phyloP scores from a whole-genome alignment of 768 basidiomycete genomes.

The Leucocoprinus leucothites region DNA sequence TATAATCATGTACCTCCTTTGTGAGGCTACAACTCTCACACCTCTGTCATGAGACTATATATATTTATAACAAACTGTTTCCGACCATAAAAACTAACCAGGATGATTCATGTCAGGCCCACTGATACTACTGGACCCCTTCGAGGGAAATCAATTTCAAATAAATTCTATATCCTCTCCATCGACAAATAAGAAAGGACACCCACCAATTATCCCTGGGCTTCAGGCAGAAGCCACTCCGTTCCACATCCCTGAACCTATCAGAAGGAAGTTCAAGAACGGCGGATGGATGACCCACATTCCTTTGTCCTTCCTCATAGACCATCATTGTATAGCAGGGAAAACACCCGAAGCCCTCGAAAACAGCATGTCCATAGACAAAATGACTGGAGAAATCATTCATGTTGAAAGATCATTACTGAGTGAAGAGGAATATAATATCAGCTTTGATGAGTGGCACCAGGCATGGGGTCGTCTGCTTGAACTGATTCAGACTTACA shows the following conservation, averaged over 20 bases:
- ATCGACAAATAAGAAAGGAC: neutral
- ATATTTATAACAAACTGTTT: too few relatives aligned
- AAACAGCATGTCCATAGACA: neutral
- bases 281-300: slow-evolving; percentile 19
- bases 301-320: slow-evolving; percentile 17
- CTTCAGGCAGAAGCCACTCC: neutral
- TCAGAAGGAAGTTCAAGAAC: slow-evolving; percentile 13
- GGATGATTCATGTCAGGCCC: neutral
- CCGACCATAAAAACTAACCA: too few relatives aligned
- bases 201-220: slow-evolving; percentile 1
- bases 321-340: slow-evolving; percentile 13
- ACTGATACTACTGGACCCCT: neutral
- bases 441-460: slow-evolving; percentile 22
- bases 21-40: too few relatives aligned
- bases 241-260: slow-evolving; percentile 14
- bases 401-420: neutral
- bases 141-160: neutral
- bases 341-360: neutral
- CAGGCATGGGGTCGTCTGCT: slow-evolving; percentile 20
- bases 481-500: slow-evolving; percentile 10
- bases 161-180: neutral
- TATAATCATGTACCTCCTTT: too few relatives aligned
- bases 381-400: slow-evolving; percentile 6
- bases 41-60: too few relatives aligned
- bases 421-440: slow-evolving; percentile 11